A percentile compares a stretch with the other conserved stretches of the same genome.
These are phyloP conservation scores for Fonsecaea nubica DNA, from an alignment of 2,329 filamentous ascomycete genomes.

Conservation along the genomic window DNA sequence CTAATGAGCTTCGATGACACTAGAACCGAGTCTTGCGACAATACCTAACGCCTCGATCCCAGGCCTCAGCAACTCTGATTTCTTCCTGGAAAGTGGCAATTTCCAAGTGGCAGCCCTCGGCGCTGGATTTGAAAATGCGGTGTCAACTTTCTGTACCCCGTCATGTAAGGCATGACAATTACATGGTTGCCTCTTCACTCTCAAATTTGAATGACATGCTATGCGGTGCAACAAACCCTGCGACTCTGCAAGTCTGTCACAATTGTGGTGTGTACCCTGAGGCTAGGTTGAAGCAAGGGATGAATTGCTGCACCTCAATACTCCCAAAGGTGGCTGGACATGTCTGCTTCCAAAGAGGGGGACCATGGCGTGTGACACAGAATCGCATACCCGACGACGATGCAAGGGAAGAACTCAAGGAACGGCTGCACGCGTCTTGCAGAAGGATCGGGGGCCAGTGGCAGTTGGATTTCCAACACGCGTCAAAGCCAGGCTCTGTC, in stretches of 20 bases:
- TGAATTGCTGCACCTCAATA: slow-evolving; percentile 12
- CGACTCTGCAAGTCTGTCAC: background rate
- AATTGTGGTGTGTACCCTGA: background rate
- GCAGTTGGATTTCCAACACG: slow-evolving; percentile 32
- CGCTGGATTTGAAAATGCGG: slow-evolving; percentile 22
- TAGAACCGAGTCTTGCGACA: background rate
- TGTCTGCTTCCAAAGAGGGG: slow-evolving; percentile 9
- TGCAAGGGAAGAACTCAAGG: slow-evolving; percentile 29
- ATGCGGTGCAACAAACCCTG: slow-evolving; percentile 9
- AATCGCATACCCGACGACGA: slow-evolving; percentile 12
- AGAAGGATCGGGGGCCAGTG: slow-evolving; percentile 12
- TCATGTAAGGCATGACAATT: slow-evolving; percentile 37
- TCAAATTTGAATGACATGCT: slow-evolving; percentile 20
- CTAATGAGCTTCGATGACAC: background rate
- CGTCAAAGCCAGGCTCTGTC: slow-evolving; percentile 9
- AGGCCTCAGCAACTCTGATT: background rate
- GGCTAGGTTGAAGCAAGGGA: slow-evolving; percentile 29
- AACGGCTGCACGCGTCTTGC: slow-evolving; percentile 15
- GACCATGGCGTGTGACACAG: slow-evolving; percentile 19
- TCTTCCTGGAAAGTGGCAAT: slow-evolving; percentile 23
- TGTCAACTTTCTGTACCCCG: slow-evolving; percentile 15
- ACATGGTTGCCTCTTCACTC: slow-evolving; percentile 17
- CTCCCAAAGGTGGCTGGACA: slow-evolving; percentile 23
- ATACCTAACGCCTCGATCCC: background rate
- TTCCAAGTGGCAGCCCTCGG: slow-evolving; percentile 24